Conservation (phyloP, 495 filamentous ascomycete species). For the Penicillium angulare region DNA sequence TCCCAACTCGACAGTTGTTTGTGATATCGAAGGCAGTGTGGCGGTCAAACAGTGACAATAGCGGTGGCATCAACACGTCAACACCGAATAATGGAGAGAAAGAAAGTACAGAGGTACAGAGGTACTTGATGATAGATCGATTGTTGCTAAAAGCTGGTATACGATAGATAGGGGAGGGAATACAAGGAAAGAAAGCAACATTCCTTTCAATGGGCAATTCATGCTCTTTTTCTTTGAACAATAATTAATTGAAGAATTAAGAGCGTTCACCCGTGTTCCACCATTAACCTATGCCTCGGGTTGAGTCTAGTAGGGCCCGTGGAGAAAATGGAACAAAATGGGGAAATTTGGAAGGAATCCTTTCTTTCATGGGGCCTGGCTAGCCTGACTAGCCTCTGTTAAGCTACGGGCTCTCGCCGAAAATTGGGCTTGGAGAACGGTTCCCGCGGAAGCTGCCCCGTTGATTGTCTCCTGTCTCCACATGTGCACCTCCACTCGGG, state of each 20-base stretch:
- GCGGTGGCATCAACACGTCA: too few species aligned
- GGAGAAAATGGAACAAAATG: not conserved
- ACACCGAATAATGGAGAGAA: not conserved
- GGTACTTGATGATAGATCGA: too few species aligned
- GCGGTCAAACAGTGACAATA: not conserved
- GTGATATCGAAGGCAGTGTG: not conserved
- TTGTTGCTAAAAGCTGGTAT: not conserved
- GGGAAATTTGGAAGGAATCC: too few species aligned
- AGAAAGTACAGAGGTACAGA: not conserved
- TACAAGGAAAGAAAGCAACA: not conserved
- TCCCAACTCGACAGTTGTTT: not conserved
- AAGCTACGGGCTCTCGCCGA: not conserved
- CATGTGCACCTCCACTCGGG: too few species aligned
- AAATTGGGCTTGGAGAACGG: not conserved
- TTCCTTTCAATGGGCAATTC: too few species aligned
- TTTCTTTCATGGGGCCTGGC: not conserved
- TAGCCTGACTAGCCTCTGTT: too few species aligned
- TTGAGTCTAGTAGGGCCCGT: not conserved
- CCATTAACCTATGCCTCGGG: not conserved
- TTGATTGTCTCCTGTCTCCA: too few species aligned
- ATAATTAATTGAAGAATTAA: not conserved
- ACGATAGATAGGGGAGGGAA: not conserved
- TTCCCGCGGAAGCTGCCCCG: not conserved
- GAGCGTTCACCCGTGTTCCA: not conserved
- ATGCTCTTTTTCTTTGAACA: not conserved